phyloP scores from a whole-genome alignment of 805 yeast genomes.

The Metschnikowia sp. region DNA sequence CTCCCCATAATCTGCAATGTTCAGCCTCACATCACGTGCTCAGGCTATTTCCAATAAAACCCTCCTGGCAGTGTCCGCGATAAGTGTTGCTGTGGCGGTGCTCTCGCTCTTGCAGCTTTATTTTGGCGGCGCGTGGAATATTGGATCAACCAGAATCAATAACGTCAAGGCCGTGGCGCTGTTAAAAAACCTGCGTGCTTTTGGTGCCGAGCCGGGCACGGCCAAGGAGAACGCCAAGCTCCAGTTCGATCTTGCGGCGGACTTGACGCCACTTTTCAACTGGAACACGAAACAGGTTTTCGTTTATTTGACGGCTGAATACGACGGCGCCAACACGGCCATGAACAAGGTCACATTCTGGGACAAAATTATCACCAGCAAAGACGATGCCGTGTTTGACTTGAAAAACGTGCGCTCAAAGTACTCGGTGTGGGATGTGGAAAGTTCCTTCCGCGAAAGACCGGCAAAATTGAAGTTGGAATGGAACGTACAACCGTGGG shows the following conservation, averaged over 20 bases:
- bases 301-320: slow-evolving; percentile 84
- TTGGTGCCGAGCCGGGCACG: slow-evolving; percentile 62
- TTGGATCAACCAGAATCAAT: slow-evolving; percentile 36
- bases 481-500: slow-evolving; percentile 91
- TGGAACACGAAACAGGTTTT: slow-evolving; percentile 99
- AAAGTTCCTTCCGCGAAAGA: slow-evolving; percentile 55
- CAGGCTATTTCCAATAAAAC: slow-evolving; percentile 55
- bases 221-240: slow-evolving; percentile 76
- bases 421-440: slow-evolving; percentile 86
- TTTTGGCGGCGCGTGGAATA: slow-evolving; percentile 40
- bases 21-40: slow-evolving; percentile 31
- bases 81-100: slow-evolving; percentile 46
- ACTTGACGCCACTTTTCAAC: slow-evolving; percentile 76
- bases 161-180: slow-evolving; percentile 38
- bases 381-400: slow-evolving; percentile 55
- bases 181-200: slow-evolving; percentile 54
- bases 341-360: slow-evolving; percentile 76
- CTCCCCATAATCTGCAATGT: slow-evolving; percentile 21
- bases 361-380: slow-evolving; percentile 73
- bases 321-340: slow-evolving; percentile 49
- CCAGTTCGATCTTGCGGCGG: slow-evolving; percentile 68
- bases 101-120: slow-evolving; percentile 50
- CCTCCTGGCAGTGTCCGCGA: slow-evolving; percentile 46
- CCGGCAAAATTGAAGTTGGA: slow-evolving; percentile 68
- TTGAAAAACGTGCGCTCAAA: slow-evolving; percentile 58